A percentile compares a stretch with the other conserved stretches of the same genome.
Evolutionary conservation across 2,329 filamentous ascomycete species (phyloP).

Genomic region (Fusarium verticillioides): DNA sequence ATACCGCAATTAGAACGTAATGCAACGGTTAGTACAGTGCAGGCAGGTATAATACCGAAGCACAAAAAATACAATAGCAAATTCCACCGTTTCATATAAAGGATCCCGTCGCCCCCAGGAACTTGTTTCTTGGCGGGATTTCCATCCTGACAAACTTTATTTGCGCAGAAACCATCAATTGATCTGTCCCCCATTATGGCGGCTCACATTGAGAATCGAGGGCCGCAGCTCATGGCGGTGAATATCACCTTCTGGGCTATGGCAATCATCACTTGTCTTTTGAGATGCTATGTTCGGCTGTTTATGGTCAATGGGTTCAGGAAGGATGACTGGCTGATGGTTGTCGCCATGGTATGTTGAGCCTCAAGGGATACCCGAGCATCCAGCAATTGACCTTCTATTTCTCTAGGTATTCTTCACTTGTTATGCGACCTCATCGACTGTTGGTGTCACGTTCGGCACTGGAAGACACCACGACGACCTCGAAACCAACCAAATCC

Average conservation of each 20-base stretch:
- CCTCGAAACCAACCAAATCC: constrained; percentile 35
- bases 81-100: constrained; percentile 18
- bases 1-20: not conserved
- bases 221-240: constrained; percentile 48
- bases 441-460: constrained; percentile 47
- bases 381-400: constrained; percentile 13
- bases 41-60: not conserved
- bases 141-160: constrained; percentile 12
- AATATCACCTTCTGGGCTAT: constrained; percentile 44
- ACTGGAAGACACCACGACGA: constrained; percentile 51
- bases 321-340: constrained; percentile 53
- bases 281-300: constrained; percentile 50
- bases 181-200: constrained; percentile 22
- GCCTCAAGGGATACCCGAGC: not conserved
- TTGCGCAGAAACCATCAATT: not conserved
- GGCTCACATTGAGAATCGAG: constrained; percentile 42
- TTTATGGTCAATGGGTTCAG: constrained; percentile 51
- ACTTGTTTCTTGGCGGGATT: not conserved
- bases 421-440: constrained; percentile 25
- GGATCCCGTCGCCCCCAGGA: not conserved
- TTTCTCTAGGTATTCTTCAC: constrained; percentile 40
- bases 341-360: constrained; percentile 43
- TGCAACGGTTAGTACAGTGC: not conserved
- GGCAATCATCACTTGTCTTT: constrained; percentile 41
- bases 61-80: not conserved